Evolutionary conservation across 78 protist genomes (phyloP), one percentile per base, ranked within the genome.

Genomic region (Carpediemonas membranifera): DNA sequence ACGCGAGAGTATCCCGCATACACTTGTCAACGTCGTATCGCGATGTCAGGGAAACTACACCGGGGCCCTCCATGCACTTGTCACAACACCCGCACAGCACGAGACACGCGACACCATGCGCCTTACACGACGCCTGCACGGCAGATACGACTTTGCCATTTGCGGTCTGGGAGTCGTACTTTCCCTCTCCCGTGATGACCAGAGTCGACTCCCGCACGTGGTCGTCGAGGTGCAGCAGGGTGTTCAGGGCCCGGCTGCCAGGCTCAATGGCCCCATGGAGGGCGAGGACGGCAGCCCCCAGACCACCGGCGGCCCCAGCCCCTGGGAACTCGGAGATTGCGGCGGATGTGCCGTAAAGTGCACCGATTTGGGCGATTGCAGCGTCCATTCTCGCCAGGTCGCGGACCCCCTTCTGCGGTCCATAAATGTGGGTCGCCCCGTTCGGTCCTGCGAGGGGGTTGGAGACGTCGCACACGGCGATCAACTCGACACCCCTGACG

Each of bases 291-390:
- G 41, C 65, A 14, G 43, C 43, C 14, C 65, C 65, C 41, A 60
- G 50, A 13, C 65, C 65, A 7, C 65, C 65, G n/a, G 65, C 65
- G 7, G 65, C 65, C 14, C 65, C 65, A 5, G 55, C 9, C 13
- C 65, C 65, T 13, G 60, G 60, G 13, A 57, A 57, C 35, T 7
- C 13, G 33, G 24, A 15, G 14, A 60, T 25, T 19, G 21, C 13
- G 43, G 44, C 25, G 11, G 27, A 5, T 14, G 19, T 15, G 15
- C 14, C 27, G 41, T 5, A 5, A 5, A 14, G 41, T 9, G 21
- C 43, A 7, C 28, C 65, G 19, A 60, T 13, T 39, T 7, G 44
- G 21, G 55, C 50, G 65, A 43, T 14, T n/a, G n/a, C n/a, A n/a
- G n/a, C n/a, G n/a, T n/a, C n/a, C n/a, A n/a, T n/a, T 19, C 11